phyloP scores from a whole-genome alignment of 768 basidiomycete genomes.

The Kockovaella imperatae region DNA sequence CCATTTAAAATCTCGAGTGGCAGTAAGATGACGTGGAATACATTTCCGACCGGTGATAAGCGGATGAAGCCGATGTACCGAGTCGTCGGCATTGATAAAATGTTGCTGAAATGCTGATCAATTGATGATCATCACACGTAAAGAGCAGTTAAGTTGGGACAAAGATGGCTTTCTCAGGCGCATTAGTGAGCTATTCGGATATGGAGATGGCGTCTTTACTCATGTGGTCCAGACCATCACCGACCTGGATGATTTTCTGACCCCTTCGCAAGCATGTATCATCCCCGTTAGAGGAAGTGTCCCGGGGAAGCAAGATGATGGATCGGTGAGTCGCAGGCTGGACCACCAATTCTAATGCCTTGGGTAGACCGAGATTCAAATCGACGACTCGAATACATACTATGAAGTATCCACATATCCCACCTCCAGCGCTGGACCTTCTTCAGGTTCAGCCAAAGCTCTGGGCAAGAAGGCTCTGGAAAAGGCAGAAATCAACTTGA shows the following conservation, averaged over 20 bases:
- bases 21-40: too few species aligned
- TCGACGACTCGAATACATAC: slow-evolving; percentile 77
- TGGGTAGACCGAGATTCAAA: slow-evolving; percentile 76
- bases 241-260: slow-evolving; percentile 94
- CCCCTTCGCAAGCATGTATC: slow-evolving; percentile 93
- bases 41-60: too few species aligned
- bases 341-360: slow-evolving; percentile 33
- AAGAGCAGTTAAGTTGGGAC: too few species aligned
- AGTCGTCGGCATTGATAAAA: too few species aligned
- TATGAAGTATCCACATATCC: slow-evolving; percentile 59
- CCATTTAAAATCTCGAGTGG: too few species aligned
- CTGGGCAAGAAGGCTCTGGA: slow-evolving; percentile 57
- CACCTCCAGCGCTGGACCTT: slow-evolving; percentile 24
- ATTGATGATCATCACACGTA: too few species aligned
- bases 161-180: slow-evolving; percentile 18
- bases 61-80: too few species aligned
- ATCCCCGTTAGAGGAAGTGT: slow-evolving; percentile 71
- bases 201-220: slow-evolving; percentile 51
- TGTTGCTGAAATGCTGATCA: too few species aligned
- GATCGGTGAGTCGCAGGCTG: slow-evolving; percentile 16
- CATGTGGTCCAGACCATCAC: slow-evolving; percentile 61
- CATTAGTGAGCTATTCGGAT: slow-evolving; percentile 10
- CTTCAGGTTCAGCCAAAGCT: slow-evolving; percentile 6
- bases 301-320: slow-evolving; percentile 21
- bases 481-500: slow-evolving; percentile 90